Evolutionary conservation across 2,329 filamentous ascomycete genomes (phyloP).

Genomic region (Trichophyton mentagrophytes): DNA sequence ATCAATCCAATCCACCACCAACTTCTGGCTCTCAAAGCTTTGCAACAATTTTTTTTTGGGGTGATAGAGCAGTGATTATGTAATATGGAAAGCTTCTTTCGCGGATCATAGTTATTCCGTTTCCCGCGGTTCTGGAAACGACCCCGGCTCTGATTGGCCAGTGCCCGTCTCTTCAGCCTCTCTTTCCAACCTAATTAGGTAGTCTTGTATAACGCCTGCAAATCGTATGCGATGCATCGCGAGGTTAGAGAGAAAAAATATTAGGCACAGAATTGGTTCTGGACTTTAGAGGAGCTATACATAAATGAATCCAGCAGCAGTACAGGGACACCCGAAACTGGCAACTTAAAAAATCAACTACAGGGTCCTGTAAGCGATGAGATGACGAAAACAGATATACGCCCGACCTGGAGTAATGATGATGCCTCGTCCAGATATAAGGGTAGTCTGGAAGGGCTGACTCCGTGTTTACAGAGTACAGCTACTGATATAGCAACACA

Average conservation of each 20-base stretch:
- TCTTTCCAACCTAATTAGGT: background rate
- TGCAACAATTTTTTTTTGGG: background rate
- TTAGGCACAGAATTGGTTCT: no score
- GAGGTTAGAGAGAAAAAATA: no score
- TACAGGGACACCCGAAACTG: no score
- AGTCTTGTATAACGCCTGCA: background rate
- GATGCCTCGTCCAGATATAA: background rate
- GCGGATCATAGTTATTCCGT: background rate
- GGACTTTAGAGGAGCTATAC: no score
- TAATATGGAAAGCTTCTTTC: background rate
- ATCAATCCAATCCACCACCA: background rate
- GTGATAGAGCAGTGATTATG: background rate
- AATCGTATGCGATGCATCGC: no score
- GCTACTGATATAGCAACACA: no score
- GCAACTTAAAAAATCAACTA: no score
- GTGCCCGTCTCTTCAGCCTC: background rate
- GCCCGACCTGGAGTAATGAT: no score
- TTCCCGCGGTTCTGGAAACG: background rate
- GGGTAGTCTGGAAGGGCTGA: background rate
- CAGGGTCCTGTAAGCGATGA: no score
- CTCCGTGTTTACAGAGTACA: no score
- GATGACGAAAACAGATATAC: no score
- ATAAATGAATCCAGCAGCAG: no score
- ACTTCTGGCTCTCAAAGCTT: background rate
- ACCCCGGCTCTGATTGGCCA: background rate